Percentiles rank a stretch among this genome's conserved stretches.
phyloP scores from a whole-genome alignment of 257 asterid species.

The Plantago major region DNA sequence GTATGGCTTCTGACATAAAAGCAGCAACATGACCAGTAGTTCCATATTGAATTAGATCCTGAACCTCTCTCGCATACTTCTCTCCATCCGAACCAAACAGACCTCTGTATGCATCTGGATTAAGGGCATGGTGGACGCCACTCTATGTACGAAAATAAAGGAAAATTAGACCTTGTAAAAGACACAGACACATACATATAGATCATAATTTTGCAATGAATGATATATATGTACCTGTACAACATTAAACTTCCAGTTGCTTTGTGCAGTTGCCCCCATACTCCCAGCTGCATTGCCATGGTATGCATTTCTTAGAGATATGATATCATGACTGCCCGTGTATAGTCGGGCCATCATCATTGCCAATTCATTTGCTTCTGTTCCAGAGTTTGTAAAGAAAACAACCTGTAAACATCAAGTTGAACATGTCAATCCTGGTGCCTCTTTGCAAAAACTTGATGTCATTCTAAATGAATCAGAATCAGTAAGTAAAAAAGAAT shows the following conservation, averaged over 20 bases:
- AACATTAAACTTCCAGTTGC: constrained; percentile 69
- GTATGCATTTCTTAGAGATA: constrained; percentile 66
- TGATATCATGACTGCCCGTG: constrained; percentile 53
- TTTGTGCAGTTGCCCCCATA: constrained; percentile 73
- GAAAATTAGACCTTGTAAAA: not conserved
- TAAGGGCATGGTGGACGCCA: constrained; percentile 73
- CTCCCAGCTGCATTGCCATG: constrained; percentile 74
- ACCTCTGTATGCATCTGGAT: constrained; percentile 75
- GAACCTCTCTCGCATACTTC: constrained; percentile 56
- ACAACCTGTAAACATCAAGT: constrained; percentile 40
- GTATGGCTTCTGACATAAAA: constrained; percentile 72
- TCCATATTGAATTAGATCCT: constrained; percentile 61
- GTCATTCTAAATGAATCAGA: too few species aligned
- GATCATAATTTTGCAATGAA: not conserved
- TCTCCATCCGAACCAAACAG: constrained; percentile 60
- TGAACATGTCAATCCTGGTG: not conserved
- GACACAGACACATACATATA: not conserved
- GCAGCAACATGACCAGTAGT: constrained; percentile 74
- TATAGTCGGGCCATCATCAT: constrained; percentile 72
- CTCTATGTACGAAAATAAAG: constrained; percentile 36
- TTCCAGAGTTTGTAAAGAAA: constrained; percentile 76
- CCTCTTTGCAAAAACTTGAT: too few species aligned
- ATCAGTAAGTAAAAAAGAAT: too few species aligned
- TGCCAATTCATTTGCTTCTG: constrained; percentile 76
- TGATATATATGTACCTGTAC: constrained; percentile 38